These are phyloP conservation scores for Candida sojae DNA, from an alignment of 1,139 yeast species.

Conservation along the genomic window DNA sequence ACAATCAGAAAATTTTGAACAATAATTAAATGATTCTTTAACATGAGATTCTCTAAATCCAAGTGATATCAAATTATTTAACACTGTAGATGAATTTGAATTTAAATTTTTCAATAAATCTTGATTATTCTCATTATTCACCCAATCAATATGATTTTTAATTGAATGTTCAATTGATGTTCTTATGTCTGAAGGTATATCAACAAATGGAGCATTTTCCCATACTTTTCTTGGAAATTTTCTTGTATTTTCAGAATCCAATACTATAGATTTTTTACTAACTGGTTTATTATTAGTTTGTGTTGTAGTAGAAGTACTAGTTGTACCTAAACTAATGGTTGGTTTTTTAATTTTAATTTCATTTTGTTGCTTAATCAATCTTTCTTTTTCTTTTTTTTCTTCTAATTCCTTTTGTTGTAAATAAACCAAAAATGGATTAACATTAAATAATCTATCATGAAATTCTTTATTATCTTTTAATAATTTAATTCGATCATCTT, in stretches of 20 bases:
- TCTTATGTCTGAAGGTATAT: conserved; percentile 50
- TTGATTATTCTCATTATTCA: conserved; percentile 19
- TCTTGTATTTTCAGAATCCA: neutral
- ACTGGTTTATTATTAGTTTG: neutral
- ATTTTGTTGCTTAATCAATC: conserved; percentile 35
- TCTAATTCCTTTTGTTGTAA: conserved; percentile 52
- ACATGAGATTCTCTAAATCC: conserved; percentile 77
- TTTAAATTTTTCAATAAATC: conserved; percentile 4
- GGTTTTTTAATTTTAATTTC: conserved; percentile 45
- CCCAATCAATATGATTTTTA: conserved; percentile 58
- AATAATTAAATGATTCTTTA: conserved; percentile 67
- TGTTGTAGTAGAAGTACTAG: neutral
- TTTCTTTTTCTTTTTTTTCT: conserved; percentile 46
- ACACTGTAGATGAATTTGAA: neutral
- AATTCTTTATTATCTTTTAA: conserved; percentile 44
- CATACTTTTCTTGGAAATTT: conserved; percentile 62
- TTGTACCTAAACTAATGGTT: conserved; percentile 33
- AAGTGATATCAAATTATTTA: conserved; percentile 34
- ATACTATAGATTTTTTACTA: conserved; percentile 1
- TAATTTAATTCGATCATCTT: conserved; percentile 51
- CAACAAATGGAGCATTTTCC: conserved; percentile 62
- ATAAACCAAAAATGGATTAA: conserved; percentile 71
- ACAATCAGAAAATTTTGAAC: conserved; percentile 53
- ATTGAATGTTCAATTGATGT: conserved; percentile 56
- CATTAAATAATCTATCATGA: conserved; percentile 56